phyloP scores from a whole-genome alignment of 495 filamentous ascomycete genomes.

The Penicillium fimorum region DNA sequence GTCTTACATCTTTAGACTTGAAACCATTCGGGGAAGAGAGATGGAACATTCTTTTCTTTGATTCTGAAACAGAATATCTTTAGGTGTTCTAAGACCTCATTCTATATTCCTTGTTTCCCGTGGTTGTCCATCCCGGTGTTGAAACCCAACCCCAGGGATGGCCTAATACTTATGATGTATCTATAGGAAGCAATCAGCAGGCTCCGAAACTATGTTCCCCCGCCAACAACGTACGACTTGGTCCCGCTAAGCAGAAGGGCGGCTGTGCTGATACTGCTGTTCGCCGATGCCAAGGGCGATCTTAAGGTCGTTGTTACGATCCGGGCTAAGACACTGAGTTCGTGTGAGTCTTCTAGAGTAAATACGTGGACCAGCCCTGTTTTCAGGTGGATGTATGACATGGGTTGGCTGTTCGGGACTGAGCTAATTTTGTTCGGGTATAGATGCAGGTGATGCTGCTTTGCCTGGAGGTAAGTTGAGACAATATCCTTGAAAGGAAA shows the following conservation, averaged over 20 bases:
- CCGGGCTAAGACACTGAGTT: slow-evolving; percentile 70
- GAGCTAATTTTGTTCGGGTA: slow-evolving; percentile 12
- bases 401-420: slow-evolving; percentile 11
- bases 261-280: slow-evolving; percentile 81
- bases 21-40: background rate
- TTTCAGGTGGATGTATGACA: slow-evolving; percentile 15
- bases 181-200: slow-evolving; percentile 71
- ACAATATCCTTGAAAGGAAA: background rate
- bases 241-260: slow-evolving; percentile 72
- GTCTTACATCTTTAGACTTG: slow-evolving; percentile 6
- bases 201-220: slow-evolving; percentile 66
- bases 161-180: slow-evolving; percentile 11
- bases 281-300: slow-evolving; percentile 74
- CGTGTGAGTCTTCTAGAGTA: slow-evolving; percentile 39
- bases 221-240: slow-evolving; percentile 57
- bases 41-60: slow-evolving; percentile 12
- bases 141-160: slow-evolving; percentile 4
- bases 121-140: slow-evolving; percentile 9
- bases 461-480: slow-evolving; percentile 72
- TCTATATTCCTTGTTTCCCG: background rate
- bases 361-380: background rate
- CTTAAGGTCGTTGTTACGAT: slow-evolving; percentile 84
- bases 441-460: slow-evolving; percentile 75
- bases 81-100: background rate
- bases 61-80: background rate